These are phyloP conservation scores for Exophiala viscosa DNA, from an alignment of 2,329 filamentous ascomycete genomes.

Conservation along the genomic window DNA sequence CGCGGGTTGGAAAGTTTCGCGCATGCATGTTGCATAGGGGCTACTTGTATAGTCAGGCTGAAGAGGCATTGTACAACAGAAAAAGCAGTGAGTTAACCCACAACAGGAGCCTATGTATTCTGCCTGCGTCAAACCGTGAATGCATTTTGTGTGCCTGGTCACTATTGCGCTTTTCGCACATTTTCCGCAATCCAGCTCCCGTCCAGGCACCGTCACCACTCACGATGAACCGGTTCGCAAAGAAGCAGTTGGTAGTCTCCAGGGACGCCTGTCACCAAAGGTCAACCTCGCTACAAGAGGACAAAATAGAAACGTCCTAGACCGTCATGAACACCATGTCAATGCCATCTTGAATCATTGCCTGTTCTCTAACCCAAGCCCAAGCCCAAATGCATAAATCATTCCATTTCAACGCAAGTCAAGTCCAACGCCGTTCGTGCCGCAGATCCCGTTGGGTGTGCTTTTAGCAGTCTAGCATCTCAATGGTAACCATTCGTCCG, in stretches of 20 bases:
- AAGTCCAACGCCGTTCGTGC: neutral
- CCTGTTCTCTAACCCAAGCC: conserved; percentile 7
- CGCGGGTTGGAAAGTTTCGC: no score
- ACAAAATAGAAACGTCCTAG: neutral
- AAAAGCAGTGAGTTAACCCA: no score
- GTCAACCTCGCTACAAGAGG: neutral
- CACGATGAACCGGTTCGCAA: neutral
- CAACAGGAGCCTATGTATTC: no score
- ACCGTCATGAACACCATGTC: conserved; percentile 1
- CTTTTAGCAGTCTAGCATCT: conserved; percentile 15
- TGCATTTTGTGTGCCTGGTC: no score
- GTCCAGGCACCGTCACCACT: no score
- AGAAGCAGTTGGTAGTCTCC: neutral
- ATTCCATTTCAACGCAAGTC: neutral
- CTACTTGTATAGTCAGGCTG: no score
- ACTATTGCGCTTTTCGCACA: no score
- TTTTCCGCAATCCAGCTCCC: no score
- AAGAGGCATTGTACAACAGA: no score
- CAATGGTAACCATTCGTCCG: conserved; percentile 39
- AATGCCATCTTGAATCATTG: neutral
- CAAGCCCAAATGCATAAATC: conserved; percentile 6
- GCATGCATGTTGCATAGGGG: no score
- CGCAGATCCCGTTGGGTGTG: neutral
- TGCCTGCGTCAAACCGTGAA: no score
- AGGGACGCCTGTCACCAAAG: neutral